Conservation (phyloP, 306 rosid genomes). For the Begonia fuchsioides region DNA sequence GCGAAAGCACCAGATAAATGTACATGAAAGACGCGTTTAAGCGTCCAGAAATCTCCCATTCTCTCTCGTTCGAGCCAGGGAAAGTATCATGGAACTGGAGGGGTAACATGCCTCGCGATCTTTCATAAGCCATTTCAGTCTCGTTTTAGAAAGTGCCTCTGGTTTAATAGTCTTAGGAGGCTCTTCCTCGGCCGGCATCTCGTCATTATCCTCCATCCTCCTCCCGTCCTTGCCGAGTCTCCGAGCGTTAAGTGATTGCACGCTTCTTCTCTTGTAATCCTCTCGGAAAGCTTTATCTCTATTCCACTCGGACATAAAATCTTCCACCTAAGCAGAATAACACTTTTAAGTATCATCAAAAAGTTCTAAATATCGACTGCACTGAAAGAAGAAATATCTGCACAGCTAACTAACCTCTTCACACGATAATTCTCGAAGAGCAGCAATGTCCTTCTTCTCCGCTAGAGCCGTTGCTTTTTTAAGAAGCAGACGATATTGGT, state of each 20-base stretch:
- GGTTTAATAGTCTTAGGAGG: conserved; percentile 2
- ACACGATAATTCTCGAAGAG: conserved; percentile 5
- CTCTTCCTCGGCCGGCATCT: not conserved
- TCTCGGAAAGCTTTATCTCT: conserved; percentile 3
- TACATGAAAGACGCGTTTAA: no score
- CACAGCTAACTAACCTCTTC: conserved; percentile 3
- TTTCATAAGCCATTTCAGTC: conserved; percentile 10
- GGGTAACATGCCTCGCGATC: not conserved
- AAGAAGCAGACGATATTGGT: conserved; percentile 4
- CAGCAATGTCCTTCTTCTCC: conserved; percentile 8
- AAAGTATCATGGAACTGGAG: not conserved
- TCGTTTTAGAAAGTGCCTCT: conserved; percentile 7
- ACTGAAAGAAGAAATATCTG: no score
- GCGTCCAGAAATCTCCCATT: no score
- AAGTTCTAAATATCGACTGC: no score
- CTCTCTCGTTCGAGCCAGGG: no score
- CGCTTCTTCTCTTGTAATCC: conserved; percentile 7
- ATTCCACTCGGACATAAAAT: conserved; percentile 11
- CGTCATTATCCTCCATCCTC: not conserved
- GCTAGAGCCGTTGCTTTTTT: conserved; percentile 4
- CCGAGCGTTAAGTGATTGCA: not conserved
- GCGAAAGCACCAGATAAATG: no score
- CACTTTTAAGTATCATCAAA: no score
- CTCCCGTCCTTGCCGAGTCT: conserved; percentile 2
- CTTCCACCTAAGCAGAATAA: conserved; percentile 3